Evolutionary conservation across 345 rosid species (phyloP).

Genomic region (Citrus medica): DNA sequence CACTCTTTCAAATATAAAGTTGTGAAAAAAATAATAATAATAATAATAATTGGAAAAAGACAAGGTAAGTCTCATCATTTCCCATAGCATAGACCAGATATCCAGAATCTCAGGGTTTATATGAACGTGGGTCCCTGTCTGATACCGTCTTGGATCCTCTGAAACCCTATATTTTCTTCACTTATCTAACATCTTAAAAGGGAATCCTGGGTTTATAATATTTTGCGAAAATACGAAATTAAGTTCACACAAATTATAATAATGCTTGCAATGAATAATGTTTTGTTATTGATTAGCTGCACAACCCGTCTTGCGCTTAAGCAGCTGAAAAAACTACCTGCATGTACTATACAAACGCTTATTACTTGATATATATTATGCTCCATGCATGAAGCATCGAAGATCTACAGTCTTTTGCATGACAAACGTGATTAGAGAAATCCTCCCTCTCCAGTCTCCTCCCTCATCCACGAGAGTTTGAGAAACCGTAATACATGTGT

Average conservation of each 20-base stretch:
- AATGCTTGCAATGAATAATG: background rate
- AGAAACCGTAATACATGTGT: too few relatives aligned
- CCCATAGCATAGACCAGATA: background rate
- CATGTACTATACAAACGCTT: background rate
- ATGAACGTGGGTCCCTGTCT: slow-evolving; percentile 20
- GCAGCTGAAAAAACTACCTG: background rate
- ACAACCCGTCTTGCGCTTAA: too few relatives aligned
- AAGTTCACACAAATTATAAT: background rate
- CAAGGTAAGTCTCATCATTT: slow-evolving; percentile 19
- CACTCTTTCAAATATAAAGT: background rate
- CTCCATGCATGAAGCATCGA: background rate
- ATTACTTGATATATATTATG: background rate
- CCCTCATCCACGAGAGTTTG: background rate
- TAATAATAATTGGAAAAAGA: slow-evolving; percentile 4
- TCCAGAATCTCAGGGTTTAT: slow-evolving; percentile 19
- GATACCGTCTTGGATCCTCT: slow-evolving; percentile 28
- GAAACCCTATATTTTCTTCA: slow-evolving; percentile 2
- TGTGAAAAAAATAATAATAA: background rate
- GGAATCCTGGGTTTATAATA: background rate
- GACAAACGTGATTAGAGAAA: background rate
- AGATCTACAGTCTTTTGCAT: background rate
- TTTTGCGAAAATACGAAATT: too few relatives aligned
- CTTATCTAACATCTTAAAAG: background rate
- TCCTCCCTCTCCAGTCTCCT: too few relatives aligned
- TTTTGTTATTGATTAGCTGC: background rate